Conservation (phyloP, 441 rosid species). For the Hypseocharis bilobata region DNA sequence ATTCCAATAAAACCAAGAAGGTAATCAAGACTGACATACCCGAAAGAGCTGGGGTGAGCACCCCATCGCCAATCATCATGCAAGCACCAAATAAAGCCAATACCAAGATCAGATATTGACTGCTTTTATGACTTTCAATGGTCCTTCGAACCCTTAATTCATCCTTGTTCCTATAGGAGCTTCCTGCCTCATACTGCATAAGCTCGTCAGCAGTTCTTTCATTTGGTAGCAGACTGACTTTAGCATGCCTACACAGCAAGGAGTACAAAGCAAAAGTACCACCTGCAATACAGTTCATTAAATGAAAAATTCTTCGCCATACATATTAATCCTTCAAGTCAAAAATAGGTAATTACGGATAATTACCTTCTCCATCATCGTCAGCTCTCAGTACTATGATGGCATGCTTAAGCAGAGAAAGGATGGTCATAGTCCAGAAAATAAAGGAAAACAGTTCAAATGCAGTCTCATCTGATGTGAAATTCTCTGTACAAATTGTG, state of each 20-base stretch:
- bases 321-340: not conserved
- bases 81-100: slow-evolving; percentile 52
- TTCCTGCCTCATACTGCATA: slow-evolving; percentile 22
- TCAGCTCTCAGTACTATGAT: slow-evolving; percentile 45
- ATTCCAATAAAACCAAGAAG: not conserved
- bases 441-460: slow-evolving; percentile 47
- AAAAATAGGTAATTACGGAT: not conserved
- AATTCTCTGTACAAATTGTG: slow-evolving; percentile 27
- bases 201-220: slow-evolving; percentile 26
- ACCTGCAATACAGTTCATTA: slow-evolving; percentile 32
- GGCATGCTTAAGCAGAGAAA: slow-evolving; percentile 46
- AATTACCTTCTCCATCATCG: slow-evolving; percentile 55
- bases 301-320: slow-evolving; percentile 5
- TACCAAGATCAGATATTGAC: slow-evolving; percentile 43
- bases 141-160: slow-evolving; percentile 39
- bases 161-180: slow-evolving; percentile 27
- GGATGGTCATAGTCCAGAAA: slow-evolving; percentile 50
- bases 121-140: slow-evolving; percentile 32
- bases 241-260: slow-evolving; percentile 47
- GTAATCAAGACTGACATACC: slow-evolving; percentile 25
- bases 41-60: slow-evolving; percentile 55
- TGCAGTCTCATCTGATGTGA: slow-evolving; percentile 32
- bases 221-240: slow-evolving; percentile 49
- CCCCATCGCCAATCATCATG: slow-evolving; percentile 51
- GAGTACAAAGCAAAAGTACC: slow-evolving; percentile 62